These are phyloP conservation scores for Dipodascopsis tothii DNA, from an alignment of 805 yeast species.

Conservation along the genomic window DNA sequence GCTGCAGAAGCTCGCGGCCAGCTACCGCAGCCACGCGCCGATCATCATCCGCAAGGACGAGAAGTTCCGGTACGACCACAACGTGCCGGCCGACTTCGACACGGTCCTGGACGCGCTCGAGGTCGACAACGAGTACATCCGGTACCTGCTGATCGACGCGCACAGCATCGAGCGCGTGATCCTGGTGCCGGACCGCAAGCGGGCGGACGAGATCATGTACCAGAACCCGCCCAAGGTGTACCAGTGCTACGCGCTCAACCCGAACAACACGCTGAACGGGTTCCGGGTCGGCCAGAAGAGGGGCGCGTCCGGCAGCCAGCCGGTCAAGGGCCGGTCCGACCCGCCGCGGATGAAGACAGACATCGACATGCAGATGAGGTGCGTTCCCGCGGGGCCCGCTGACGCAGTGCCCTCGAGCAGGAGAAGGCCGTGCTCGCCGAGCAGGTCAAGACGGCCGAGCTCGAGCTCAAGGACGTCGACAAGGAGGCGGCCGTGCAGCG, in stretches of 20 bases:
- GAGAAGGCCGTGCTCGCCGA: constrained; percentile 8
- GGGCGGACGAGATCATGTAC: constrained; percentile 44
- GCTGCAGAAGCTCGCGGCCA: constrained; percentile 15
- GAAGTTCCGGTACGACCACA: constrained; percentile 44
- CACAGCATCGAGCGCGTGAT: constrained; percentile 49
- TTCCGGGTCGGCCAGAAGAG: constrained; percentile 34
- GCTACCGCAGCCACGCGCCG: constrained; percentile 28
- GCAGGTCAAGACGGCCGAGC: constrained; percentile 12
- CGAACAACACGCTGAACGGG: constrained; percentile 40
- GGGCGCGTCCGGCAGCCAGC: constrained; percentile 47
- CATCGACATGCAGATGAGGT: constrained; percentile 2
- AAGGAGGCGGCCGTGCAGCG: no score
- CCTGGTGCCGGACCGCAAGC: constrained; percentile 43
- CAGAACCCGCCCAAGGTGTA: constrained; percentile 36
- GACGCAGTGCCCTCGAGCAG: constrained; percentile 2
- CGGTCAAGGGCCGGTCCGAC: constrained; percentile 35
- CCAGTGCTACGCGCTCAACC: constrained; percentile 39
- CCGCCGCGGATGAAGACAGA: constrained; percentile 24
- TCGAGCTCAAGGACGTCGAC: no score
- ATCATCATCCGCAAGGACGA: constrained; percentile 51
- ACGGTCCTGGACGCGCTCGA: constrained; percentile 57
- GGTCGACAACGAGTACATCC: constrained; percentile 46
- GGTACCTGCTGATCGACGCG: constrained; percentile 58
- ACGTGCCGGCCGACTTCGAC: constrained; percentile 38
- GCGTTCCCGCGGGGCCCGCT: background rate